Percentiles rank a stretch among this genome's conserved stretches.
These are phyloP conservation scores for Acacia confusa DNA, from an alignment of 306 rosid genomes.

Conservation along the genomic window DNA sequence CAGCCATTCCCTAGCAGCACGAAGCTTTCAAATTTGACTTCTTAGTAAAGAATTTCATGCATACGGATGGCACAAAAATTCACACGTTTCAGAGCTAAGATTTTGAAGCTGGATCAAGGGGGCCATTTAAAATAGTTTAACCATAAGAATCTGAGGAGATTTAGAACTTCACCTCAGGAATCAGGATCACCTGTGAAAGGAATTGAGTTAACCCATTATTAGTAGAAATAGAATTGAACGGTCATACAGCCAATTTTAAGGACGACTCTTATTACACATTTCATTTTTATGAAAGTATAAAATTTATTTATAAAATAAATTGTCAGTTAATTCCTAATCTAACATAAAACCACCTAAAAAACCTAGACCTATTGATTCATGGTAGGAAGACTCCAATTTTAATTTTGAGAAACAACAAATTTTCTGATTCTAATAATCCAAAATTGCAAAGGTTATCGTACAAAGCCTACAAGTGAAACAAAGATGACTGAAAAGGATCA, in stretches of 20 bases:
- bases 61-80: conserved; percentile 33
- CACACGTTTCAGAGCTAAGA: conserved; percentile 29
- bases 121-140: conserved; percentile 36
- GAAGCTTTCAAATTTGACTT: conserved; percentile 37
- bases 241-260: conserved; percentile 41
- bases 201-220: conserved; percentile 48
- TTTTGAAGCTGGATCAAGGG: conserved; percentile 33
- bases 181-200: conserved; percentile 74
- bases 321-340: neutral
- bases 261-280: conserved; percentile 39
- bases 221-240: conserved; percentile 36
- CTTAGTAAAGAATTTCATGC: conserved; percentile 27
- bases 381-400: neutral
- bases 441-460: neutral
- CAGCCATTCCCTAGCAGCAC: conserved; percentile 41
- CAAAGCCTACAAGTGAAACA: neutral
- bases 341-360: neutral
- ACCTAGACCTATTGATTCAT: neutral
- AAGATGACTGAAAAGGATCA: neutral
- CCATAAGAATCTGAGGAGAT: conserved; percentile 27
- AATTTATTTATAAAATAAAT: conserved; percentile 21
- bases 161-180: conserved; percentile 58
- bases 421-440: neutral
- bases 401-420: conserved; percentile 4
- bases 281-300: conserved; percentile 24